Base-by-base conservation (phyloP, 2,329 filamentous ascomycete genomes). In the Ophidiomyces ophidiicola region DNA sequence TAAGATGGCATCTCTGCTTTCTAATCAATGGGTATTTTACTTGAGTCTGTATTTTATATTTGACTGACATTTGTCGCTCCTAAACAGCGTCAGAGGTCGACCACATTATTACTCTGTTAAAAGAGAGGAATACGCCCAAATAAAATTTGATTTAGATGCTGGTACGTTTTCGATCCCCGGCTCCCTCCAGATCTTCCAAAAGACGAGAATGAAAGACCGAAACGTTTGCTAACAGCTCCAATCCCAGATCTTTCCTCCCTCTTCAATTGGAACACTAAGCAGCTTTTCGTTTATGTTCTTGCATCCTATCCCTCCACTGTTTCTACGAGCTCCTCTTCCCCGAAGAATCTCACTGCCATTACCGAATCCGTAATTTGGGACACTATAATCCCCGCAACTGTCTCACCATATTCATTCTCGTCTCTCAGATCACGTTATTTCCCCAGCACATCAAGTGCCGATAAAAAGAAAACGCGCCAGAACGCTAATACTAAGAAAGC, bases 191-290 rank as follows among this genome's bases (percentile, higher is more conserved):
- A 32, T 32, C 15, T 1, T 2, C 3, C 15, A 7, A 4, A 21
- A 28, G n/a, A 4, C 6, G n/a, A 35, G 18, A 11, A 18, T n/a
- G n/a, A 32, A 2, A 10, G 17, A 35, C n/a, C 2, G 11, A 10
- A 20, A 35, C 23, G 19, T 12, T 6, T 14, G 6, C 12, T 20
- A 4, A 30, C 18, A 19, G 45, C 14, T 28, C 20, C 21, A 21
- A 20, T 20, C 14, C 14, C 46, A 70, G 88, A 98, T 65, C 74
- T 98, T 44, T 81, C 78, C 44, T 80, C 80, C 30, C 82, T 98
- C 52, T 96, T 96, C 73, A 93, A 83, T 56, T 98, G 88, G 90
- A 98, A 98, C 71, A 98, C 92, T 14, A 98, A 98, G 63, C 84
- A 96, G 65, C 68, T 98, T 54, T 98, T 96, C 65, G 78, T 94